These are phyloP conservation scores for Metschnikowia peoriensis DNA, from an alignment of 805 yeast genomes.

Conservation along the genomic window DNA sequence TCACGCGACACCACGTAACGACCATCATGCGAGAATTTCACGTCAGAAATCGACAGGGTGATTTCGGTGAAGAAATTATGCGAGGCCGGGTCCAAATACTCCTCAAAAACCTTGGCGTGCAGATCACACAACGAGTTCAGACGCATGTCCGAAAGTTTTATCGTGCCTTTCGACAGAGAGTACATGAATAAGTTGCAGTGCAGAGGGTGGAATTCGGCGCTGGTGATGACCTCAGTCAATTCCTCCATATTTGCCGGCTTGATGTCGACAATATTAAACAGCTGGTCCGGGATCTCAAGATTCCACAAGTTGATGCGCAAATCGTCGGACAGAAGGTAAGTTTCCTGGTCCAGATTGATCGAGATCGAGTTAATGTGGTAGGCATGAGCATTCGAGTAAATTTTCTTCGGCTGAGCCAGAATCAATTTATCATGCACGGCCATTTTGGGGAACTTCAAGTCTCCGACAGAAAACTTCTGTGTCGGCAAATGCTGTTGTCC, in stretches of 20 bases:
- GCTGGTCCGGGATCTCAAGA: conserved; percentile 87
- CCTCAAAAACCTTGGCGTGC: conserved; percentile 86
- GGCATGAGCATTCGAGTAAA: conserved; percentile 95
- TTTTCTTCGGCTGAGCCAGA: conserved; percentile 89
- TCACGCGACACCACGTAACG: conserved; percentile 95
- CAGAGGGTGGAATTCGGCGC: conserved; percentile 93
- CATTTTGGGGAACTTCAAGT: conserved; percentile 78
- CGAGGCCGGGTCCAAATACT: conserved; percentile 85
- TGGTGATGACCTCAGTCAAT: conserved; percentile 93
- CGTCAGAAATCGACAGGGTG: conserved; percentile 91
- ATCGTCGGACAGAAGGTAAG: conserved; percentile 90
- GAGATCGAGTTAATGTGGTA: conserved; percentile 96
- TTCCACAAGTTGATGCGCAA: conserved; percentile 95
- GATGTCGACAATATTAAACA: conserved; percentile 95
- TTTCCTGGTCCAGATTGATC: conserved; percentile 93
- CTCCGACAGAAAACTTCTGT: conserved; percentile 30
- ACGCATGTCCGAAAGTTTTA: conserved; percentile 95
- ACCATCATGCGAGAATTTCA: conserved; percentile 88
- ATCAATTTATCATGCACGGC: conserved; percentile 94
- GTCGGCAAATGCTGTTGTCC: conserved; percentile 23
- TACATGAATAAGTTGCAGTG: conserved; percentile 94
- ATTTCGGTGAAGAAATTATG: conserved; percentile 97
- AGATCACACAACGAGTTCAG: conserved; percentile 90
- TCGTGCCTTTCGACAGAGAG: conserved; percentile 92
- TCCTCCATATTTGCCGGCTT: conserved; percentile 99